Evolutionary conservation across 495 filamentous ascomycete genomes (phyloP).

Genomic region (Lasiosphaeria hispida): DNA sequence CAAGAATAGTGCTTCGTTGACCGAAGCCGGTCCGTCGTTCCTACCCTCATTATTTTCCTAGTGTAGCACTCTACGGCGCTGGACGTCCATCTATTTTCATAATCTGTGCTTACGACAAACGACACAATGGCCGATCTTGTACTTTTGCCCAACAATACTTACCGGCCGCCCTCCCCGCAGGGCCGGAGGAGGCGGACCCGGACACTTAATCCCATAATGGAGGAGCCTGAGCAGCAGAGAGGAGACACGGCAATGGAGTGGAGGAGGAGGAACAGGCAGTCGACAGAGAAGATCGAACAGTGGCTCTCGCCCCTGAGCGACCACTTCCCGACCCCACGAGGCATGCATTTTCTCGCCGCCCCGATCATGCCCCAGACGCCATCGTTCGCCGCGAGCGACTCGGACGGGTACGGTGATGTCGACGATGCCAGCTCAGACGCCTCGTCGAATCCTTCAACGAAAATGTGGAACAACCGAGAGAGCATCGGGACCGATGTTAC

Average conservation of each 20-base stretch:
- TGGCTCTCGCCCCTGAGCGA: slow-evolving; percentile 59
- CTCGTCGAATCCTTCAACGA: slow-evolving; percentile 49
- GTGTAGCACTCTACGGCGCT: slow-evolving; percentile 37
- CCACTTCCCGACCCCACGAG: slow-evolving; percentile 60
- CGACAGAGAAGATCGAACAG: slow-evolving; percentile 49
- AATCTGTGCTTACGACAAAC: slow-evolving; percentile 23
- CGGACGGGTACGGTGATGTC: slow-evolving; percentile 10
- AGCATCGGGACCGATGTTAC: slow-evolving; percentile 55
- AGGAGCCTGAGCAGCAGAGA: slow-evolving; percentile 52
- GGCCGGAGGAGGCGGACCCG: slow-evolving; percentile 57
- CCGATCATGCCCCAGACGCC: slow-evolving; percentile 48
- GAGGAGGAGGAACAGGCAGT: slow-evolving; percentile 40
- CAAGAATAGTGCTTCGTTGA: slow-evolving; percentile 48
- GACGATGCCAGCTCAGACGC: slow-evolving; percentile 49
- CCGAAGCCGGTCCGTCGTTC: slow-evolving; percentile 48
- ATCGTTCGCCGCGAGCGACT: slow-evolving; percentile 35
- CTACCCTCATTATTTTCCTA: slow-evolving; percentile 24
- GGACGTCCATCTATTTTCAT: slow-evolving; percentile 38
- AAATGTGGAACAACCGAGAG: slow-evolving; percentile 50
- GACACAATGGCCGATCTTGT: slow-evolving; percentile 54
- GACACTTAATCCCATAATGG: slow-evolving; percentile 83
- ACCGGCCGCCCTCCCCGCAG: slow-evolving; percentile 67
- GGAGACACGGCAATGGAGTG: slow-evolving; percentile 24
- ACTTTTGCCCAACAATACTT: slow-evolving; percentile 58
- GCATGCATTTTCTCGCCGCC: slow-evolving; percentile 56